Evolutionary conservation across 805 yeast species (phyloP).

Genomic region (Metschnikowia henanensis): DNA sequence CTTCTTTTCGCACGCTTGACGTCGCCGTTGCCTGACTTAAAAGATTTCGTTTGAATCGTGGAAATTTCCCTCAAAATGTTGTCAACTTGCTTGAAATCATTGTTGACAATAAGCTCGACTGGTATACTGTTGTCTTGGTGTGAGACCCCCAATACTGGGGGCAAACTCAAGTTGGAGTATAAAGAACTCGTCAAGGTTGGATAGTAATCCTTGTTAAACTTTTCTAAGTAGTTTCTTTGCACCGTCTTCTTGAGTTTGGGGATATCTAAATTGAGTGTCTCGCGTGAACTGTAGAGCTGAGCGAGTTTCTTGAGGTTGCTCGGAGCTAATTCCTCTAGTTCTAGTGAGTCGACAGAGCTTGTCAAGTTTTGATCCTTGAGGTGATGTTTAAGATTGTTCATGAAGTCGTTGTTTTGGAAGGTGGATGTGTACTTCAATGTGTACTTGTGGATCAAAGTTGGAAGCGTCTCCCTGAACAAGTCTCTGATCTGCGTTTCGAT

Average conservation of each 20-base stretch:
- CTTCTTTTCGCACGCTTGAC: slow-evolving; percentile 44
- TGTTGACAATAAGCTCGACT: slow-evolving; percentile 32
- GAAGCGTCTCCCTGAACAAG: slow-evolving; percentile 79
- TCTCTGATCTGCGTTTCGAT: slow-evolving; percentile 80
- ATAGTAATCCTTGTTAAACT: slow-evolving; percentile 34
- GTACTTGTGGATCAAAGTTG: slow-evolving; percentile 74
- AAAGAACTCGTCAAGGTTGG: slow-evolving; percentile 40
- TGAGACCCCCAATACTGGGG: slow-evolving; percentile 22
- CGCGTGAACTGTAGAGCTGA: slow-evolving; percentile 65
- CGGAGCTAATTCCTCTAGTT: slow-evolving; percentile 39
- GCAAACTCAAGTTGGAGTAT: slow-evolving; percentile 34
- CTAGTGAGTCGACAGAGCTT: slow-evolving; percentile 9
- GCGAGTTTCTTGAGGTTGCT: slow-evolving; percentile 42
- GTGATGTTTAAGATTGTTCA: slow-evolving; percentile 22
- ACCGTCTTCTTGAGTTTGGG: slow-evolving; percentile 58
- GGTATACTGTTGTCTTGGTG: slow-evolving; percentile 38
- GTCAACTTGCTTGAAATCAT: slow-evolving; percentile 32
- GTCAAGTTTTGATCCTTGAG: slow-evolving; percentile 11
- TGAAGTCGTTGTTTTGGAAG: slow-evolving; percentile 20
- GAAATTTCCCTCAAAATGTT: slow-evolving; percentile 42
- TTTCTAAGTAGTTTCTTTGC: slow-evolving; percentile 53
- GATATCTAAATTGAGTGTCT: slow-evolving; percentile 71
- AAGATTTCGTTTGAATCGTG: slow-evolving; percentile 46
- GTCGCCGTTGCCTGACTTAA: slow-evolving; percentile 25
- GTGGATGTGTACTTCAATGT: slow-evolving; percentile 53